Conservation (phyloP, 179 eudicot species). For the Heliamphora pulchella region DNA sequence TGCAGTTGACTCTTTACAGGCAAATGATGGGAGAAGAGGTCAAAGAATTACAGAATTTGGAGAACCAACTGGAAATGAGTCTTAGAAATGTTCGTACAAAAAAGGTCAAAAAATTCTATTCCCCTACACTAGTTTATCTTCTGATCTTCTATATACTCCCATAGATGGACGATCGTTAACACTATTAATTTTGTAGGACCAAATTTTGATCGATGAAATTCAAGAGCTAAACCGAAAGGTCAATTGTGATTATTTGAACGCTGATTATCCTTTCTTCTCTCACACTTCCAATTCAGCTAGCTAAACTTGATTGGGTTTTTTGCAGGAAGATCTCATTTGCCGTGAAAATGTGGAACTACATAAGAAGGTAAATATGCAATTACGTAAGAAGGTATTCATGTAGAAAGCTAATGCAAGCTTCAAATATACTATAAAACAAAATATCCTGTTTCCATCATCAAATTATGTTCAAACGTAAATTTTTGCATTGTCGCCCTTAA, state of each 20-base stretch:
- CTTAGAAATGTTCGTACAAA: slow-evolving; percentile 34
- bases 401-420: slow-evolving; percentile 1
- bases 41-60: slow-evolving; percentile 39
- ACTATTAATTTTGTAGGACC: slow-evolving; percentile 47
- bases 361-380: slow-evolving; percentile 51
- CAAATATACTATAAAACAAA: background rate
- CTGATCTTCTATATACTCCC: background rate
- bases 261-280: background rate
- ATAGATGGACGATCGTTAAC: background rate
- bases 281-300: slow-evolving; percentile 3
- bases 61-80: slow-evolving; percentile 45
- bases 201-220: slow-evolving; percentile 51
- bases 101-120: slow-evolving; percentile 30
- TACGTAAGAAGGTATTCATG: slow-evolving; percentile 47
- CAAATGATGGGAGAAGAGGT: slow-evolving; percentile 42
- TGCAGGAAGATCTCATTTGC: slow-evolving; percentile 60
- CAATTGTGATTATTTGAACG: background rate
- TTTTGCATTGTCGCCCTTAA: background rate
- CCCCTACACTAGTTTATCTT: background rate
- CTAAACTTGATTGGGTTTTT: slow-evolving; percentile 16
- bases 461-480: slow-evolving; percentile 6
- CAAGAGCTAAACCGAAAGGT: slow-evolving; percentile 72
- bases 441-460: background rate
- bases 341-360: slow-evolving; percentile 66
- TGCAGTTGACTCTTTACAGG: slow-evolving; percentile 20